Evolutionary conservation across 2,329 filamentous ascomycete species (phyloP).

Genomic region (Aspergillus arachidicola): DNA sequence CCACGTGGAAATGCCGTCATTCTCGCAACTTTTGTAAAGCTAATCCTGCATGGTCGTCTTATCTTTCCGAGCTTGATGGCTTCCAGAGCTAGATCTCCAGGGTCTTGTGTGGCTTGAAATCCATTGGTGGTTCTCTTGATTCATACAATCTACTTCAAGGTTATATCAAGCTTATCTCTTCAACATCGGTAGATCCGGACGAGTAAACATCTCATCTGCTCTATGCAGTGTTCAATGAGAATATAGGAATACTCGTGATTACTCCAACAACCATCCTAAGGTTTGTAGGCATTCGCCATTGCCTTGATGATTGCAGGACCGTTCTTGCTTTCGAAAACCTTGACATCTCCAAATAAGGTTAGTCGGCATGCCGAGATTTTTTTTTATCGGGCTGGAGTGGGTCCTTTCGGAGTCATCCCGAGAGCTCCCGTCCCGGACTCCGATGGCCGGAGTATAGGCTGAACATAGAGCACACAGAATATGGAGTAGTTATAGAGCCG

Average conservation of each 20-base stretch:
- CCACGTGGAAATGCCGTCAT: slow-evolving; percentile 7
- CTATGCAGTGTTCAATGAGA: not conserved
- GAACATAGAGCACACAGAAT: not conserved
- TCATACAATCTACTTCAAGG: not conserved
- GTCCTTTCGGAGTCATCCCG: not conserved
- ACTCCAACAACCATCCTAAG: too few relatives aligned
- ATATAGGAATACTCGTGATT: not conserved
- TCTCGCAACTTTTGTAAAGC: not conserved
- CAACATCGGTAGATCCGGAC: not conserved
- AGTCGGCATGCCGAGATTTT: slow-evolving; percentile 5
- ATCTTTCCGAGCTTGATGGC: not conserved
- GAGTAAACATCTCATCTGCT: not conserved
- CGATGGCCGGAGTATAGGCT: not conserved
- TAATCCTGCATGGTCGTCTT: not conserved
- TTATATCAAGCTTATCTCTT: not conserved
- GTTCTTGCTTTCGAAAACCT: not conserved
- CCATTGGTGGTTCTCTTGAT: not conserved
- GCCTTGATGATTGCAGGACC: not conserved
- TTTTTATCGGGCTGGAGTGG: not conserved
- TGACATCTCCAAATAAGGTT: not conserved
- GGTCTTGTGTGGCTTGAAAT: not conserved
- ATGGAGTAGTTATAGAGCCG: not conserved
- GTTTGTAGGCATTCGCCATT: not conserved
- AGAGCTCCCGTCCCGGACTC: not conserved
- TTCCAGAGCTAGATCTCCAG: not conserved